Conservation (phyloP, 2,329 filamentous ascomycete genomes). For the Phaeoacremonium minimum region DNA sequence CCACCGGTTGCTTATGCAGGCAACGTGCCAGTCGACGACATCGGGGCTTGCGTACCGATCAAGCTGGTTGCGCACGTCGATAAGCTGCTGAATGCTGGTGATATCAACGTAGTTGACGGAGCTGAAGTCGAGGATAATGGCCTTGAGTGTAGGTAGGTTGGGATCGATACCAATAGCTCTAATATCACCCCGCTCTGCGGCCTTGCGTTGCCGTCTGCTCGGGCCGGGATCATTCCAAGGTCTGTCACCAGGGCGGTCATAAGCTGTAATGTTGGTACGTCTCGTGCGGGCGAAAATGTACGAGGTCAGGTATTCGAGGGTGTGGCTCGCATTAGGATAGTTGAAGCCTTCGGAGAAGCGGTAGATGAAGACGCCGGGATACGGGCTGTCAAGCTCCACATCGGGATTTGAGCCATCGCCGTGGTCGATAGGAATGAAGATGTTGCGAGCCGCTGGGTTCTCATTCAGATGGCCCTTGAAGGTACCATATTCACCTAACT, state of each 20-base stretch:
- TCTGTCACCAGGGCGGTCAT: constrained; percentile 65
- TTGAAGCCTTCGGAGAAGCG: constrained; percentile 93
- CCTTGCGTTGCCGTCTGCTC: constrained; percentile 35
- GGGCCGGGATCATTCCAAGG: constrained; percentile 95
- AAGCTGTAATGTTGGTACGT: constrained; percentile 68
- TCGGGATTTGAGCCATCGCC: constrained; percentile 87
- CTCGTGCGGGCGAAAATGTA: constrained; percentile 69
- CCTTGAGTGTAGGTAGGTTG: constrained; percentile 34
- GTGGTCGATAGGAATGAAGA: constrained; percentile 85
- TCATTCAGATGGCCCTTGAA: constrained; percentile 31
- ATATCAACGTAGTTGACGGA: constrained; percentile 92
- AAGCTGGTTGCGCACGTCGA: constrained; percentile 91
- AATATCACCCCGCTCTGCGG: constrained; percentile 11
- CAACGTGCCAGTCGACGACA: constrained; percentile 90
- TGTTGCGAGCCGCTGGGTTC: constrained; percentile 56
- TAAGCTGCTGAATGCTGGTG: constrained; percentile 86
- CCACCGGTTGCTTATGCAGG: constrained; percentile 92
- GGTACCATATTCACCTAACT: constrained; percentile 51
- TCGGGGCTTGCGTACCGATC: constrained; percentile 79
- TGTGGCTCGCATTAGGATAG: constrained; percentile 89
- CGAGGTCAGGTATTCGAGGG: constrained; percentile 72
- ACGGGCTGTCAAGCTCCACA: constrained; percentile 73
- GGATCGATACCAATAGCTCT: constrained; percentile 11
- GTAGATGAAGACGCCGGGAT: constrained; percentile 94
- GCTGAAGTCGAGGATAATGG: constrained; percentile 91